Evolutionary conservation across 2,329 filamentous ascomycete genomes (phyloP).

Genomic region (Aureobasidium zeae): DNA sequence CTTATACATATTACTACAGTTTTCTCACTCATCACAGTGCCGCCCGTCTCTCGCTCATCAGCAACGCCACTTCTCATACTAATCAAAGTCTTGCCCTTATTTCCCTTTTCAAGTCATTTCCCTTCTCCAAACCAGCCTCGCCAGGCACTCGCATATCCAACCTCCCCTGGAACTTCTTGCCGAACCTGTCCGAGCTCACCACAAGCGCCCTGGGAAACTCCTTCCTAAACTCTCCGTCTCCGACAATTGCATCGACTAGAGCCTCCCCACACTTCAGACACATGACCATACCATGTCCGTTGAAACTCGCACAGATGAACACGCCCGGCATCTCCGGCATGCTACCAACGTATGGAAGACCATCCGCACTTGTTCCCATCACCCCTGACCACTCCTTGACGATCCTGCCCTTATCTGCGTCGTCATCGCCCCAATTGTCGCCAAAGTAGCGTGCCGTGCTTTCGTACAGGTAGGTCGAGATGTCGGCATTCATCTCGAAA

Average conservation of each 20-base stretch:
- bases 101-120: not conserved
- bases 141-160: slow-evolving; percentile 18
- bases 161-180: slow-evolving; percentile 15
- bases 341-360: slow-evolving; percentile 39
- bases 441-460: slow-evolving; percentile 46
- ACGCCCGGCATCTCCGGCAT: slow-evolving; percentile 38
- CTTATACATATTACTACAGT: not conserved
- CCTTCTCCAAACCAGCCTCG: slow-evolving; percentile 12
- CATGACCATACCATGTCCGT: slow-evolving; percentile 45
- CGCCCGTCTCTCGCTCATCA: not conserved
- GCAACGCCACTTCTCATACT: slow-evolving; percentile 86
- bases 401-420: slow-evolving; percentile 23
- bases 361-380: slow-evolving; percentile 45
- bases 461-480: slow-evolving; percentile 40
- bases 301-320: slow-evolving; percentile 52
- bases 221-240: slow-evolving; percentile 24
- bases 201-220: slow-evolving; percentile 49
- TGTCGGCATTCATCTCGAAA: slow-evolving; percentile 40
- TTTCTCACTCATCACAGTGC: not conserved
- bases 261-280: slow-evolving; percentile 46
- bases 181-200: slow-evolving; percentile 36
- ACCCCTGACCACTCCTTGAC: slow-evolving; percentile 41
- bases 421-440: slow-evolving; percentile 31
- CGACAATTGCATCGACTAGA: slow-evolving; percentile 43
- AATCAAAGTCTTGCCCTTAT: slow-evolving; percentile 87